Evolutionary conservation across 352 stramenopile species (phyloP).

Genomic region (Halophytophthora batemanensis): DNA sequence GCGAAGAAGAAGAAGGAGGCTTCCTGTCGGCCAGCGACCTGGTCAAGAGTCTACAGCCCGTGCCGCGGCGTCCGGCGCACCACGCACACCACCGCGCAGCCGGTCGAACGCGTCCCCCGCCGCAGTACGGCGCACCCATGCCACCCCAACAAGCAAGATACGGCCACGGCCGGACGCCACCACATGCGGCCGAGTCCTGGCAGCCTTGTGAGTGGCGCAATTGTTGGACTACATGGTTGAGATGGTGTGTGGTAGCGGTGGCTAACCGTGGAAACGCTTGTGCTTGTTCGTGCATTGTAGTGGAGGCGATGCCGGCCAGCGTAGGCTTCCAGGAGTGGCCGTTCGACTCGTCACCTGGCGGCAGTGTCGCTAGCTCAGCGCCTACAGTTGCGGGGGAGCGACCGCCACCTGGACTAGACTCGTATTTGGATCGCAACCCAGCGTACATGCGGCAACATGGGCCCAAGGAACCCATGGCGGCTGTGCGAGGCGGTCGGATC

Average conservation of each 20-base stretch:
- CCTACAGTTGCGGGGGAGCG: no score
- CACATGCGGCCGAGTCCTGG: conserved; percentile 10
- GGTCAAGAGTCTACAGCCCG: conserved; percentile 29
- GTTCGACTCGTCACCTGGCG: conserved; percentile 3
- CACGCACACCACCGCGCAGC: conserved; percentile 8
- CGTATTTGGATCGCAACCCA: no score
- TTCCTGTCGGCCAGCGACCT: conserved; percentile 32
- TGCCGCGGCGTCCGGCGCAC: conserved; percentile 6
- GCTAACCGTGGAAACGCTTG: background rate
- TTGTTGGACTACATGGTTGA: no score
- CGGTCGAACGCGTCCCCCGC: conserved; percentile 5
- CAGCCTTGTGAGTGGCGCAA: background rate
- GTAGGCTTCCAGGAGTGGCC: conserved; percentile 23
- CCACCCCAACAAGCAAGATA: background rate
- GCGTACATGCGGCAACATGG: no score
- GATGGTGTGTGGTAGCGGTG: no score
- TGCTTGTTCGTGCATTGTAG: background rate
- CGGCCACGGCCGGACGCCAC: conserved; percentile 3
- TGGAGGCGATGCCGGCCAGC: background rate
- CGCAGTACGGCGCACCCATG: background rate
- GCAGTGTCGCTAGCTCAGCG: background rate
- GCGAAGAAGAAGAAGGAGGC: conserved; percentile 15
- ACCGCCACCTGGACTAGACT: no score
- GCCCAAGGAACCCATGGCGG: no score
- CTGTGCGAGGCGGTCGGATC: no score